Evolutionary conservation across 1,284 basidiomycete species (phyloP).

Genomic region (Ceratobasidium sp.): DNA sequence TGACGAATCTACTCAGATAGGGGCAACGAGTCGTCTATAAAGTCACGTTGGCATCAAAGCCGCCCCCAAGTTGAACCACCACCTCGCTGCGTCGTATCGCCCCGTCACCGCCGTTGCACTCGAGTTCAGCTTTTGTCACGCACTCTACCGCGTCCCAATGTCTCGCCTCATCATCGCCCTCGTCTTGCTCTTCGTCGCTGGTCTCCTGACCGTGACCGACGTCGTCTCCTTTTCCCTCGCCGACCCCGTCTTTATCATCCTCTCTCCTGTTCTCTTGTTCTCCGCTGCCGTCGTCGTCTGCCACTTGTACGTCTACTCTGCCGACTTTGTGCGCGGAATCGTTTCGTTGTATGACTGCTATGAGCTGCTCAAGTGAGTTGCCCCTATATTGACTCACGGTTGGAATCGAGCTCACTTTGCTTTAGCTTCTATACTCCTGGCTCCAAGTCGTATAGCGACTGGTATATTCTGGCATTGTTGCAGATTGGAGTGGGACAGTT

Average conservation of each 20-base stretch:
- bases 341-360: not conserved
- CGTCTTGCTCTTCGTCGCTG: too few relatives aligned
- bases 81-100: too few relatives aligned
- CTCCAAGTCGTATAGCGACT: not conserved
- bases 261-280: not conserved
- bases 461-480: not conserved
- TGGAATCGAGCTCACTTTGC: not conserved
- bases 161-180: too few relatives aligned
- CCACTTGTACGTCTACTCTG: not conserved
- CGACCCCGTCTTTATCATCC: not conserved
- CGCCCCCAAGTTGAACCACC: not conserved
- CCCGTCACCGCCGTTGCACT: too few relatives aligned
- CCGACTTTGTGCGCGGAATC: not conserved
- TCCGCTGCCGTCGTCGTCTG: not conserved
- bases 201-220: not conserved
- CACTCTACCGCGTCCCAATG: too few relatives aligned
- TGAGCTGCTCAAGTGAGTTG: conserved; percentile 2
- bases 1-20: not conserved
- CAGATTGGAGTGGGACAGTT: not conserved
- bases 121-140: too few relatives aligned
- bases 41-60: not conserved
- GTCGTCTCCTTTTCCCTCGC: not conserved
- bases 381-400: not conserved
- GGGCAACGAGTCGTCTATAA: not conserved
- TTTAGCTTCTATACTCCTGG: not conserved